Percentiles rank a stretch among this genome's conserved stretches.
These are phyloP conservation scores for Pittosporum tobira DNA, from an alignment of 129 eudicot species.

Conservation along the genomic window DNA sequence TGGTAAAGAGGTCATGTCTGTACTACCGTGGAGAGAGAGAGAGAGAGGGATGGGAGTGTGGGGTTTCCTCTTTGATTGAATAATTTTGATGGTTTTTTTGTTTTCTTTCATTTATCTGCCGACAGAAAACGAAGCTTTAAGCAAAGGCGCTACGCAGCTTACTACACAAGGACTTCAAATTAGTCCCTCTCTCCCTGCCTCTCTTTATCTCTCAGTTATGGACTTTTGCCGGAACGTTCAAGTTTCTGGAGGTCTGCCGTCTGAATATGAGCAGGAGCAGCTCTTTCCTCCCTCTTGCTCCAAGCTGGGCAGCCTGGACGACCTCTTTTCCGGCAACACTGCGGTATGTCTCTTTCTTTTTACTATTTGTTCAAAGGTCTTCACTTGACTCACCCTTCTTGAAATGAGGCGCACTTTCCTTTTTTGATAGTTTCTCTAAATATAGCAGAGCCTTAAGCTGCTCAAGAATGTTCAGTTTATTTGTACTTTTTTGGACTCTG, in stretches of 20 bases:
- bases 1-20: neutral
- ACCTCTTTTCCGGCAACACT: slow-evolving; percentile 39
- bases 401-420: neutral
- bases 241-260: slow-evolving; percentile 26
- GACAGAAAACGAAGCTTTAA: slow-evolving; percentile 25
- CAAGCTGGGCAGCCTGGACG: slow-evolving; percentile 37
- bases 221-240: slow-evolving; percentile 34
- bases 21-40: neutral
- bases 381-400: neutral
- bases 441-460: neutral
- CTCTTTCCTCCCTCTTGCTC: slow-evolving; percentile 16
- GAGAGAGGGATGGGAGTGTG: slow-evolving; percentile 19
- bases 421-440: neutral
- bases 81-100: neutral
- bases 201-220: slow-evolving; percentile 12
- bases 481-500: neutral
- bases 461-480: neutral
- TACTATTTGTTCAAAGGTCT: neutral
- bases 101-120: slow-evolving; percentile 25
- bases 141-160: neutral
- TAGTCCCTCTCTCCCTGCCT: neutral
- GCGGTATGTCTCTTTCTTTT: slow-evolving; percentile 17
- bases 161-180: neutral
- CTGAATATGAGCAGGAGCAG: slow-evolving; percentile 25
- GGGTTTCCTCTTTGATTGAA: slow-evolving; percentile 22